Base-by-base conservation (phyloP, 495 filamentous ascomycete species). In the Penicillium parvum region DNA sequence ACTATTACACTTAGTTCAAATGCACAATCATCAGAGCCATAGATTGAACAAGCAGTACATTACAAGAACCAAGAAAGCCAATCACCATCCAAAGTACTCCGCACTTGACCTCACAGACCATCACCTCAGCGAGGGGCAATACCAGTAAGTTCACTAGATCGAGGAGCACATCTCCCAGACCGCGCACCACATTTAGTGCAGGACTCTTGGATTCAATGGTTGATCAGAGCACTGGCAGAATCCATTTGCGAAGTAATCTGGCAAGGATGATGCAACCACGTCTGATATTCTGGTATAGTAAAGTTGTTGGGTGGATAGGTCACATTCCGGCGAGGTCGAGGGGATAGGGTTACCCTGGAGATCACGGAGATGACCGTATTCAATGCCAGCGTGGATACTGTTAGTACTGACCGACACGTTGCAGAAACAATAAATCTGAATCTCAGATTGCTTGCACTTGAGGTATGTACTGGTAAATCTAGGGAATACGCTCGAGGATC, bases 361-460 rank as follows among this genome's bases (percentile, higher is more conserved):
- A 39, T 39, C 20, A 15, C 35, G 18, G 12, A 23, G 35, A 8
- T 35, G n/a, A 19, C 18, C 15, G 18, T 35, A 16, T 16, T 2
- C 18, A 8, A 35, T 8, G 2, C 10, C 10, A 11, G 10, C 27
- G 27, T 30, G 27, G 27, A 29, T 29, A n/a, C 27, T 14, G 27
- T 29, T n/a, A n/a, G n/a, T n/a, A n/a, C n/a, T n/a, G n/a, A n/a
- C n/a, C n/a, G n/a, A n/a, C n/a, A n/a, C n/a, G n/a, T n/a, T n/a
- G n/a, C n/a, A n/a, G n/a, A n/a, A n/a, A n/a, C n/a, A n/a, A 30
- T 30, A 30, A 6, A 30, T 30, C 28, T 30, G 22, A 40, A 3
- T 17, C 32, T 15, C 39, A 45, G 23, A 50, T 45, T 37, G 48
- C 19, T 37, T 42, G 37, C 33, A 51, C 48, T 42, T 46, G 48